A percentile compares a stretch with the other conserved stretches of the same genome.
Evolutionary conservation across 768 basidiomycete species (phyloP).

Genomic region (Mycena albidolilacea): DNA sequence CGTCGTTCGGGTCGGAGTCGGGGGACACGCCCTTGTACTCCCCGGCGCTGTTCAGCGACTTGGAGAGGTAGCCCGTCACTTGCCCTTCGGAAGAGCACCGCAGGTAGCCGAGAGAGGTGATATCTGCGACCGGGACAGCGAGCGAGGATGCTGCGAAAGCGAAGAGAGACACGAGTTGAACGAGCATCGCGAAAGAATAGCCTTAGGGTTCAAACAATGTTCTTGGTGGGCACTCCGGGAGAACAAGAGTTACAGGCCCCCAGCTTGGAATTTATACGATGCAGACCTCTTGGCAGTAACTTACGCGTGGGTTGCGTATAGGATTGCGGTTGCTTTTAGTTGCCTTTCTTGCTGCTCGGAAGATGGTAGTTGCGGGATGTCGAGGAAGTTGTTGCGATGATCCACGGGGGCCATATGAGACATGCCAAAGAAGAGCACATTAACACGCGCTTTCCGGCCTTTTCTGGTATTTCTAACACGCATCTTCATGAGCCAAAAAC

Average conservation of each 20-base stretch:
- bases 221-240: slow-evolving; percentile 1
- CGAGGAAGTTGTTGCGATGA: too few species aligned
- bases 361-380: background rate
- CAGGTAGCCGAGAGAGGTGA: slow-evolving; percentile 24
- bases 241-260: background rate
- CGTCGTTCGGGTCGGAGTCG: slow-evolving; percentile 20
- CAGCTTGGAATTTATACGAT: slow-evolving; percentile 8
- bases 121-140: background rate
- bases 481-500: too few species aligned
- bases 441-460: too few species aligned
- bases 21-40: slow-evolving; percentile 32
- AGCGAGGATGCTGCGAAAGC: slow-evolving; percentile 3
- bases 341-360: background rate
- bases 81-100: slow-evolving; percentile 4
- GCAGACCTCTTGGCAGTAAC: background rate
- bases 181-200: slow-evolving; percentile 11
- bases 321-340: background rate
- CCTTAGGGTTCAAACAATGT: background rate
- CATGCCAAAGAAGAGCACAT: too few species aligned
- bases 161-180: slow-evolving; percentile 15
- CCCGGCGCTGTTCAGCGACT: slow-evolving; percentile 18
- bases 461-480: too few species aligned
- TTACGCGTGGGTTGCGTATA: background rate
- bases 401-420: too few species aligned
- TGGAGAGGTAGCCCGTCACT: slow-evolving; percentile 21